Conservation (phyloP, 1,284 basidiomycete species). For the Leccinum angustisporum region DNA sequence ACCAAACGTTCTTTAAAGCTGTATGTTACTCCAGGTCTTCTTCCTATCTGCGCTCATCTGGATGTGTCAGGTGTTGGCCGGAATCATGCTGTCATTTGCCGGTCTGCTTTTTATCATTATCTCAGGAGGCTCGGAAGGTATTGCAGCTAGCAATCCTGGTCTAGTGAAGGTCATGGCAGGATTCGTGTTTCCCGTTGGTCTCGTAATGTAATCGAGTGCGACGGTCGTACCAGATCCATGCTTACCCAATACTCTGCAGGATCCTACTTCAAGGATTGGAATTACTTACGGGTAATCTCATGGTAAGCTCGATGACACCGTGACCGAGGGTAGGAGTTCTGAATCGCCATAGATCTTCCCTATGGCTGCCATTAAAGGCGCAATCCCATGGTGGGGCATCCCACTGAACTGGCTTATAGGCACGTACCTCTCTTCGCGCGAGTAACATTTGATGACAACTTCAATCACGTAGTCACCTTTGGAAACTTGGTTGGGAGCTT, state of each 20-base stretch:
- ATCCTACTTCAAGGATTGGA: constrained; percentile 71
- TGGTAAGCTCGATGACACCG: constrained; percentile 47
- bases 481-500: constrained; percentile 73
- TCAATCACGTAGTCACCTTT: constrained; percentile 56
- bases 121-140: constrained; percentile 53
- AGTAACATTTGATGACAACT: background rate
- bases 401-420: constrained; percentile 69
- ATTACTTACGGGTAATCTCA: constrained; percentile 54
- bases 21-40: constrained; percentile 39
- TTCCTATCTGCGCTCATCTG: constrained; percentile 1
- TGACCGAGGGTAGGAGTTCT: background rate
- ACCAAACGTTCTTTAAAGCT: constrained; percentile 66
- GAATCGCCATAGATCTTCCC: constrained; percentile 52
- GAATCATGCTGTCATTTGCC: constrained; percentile 71
- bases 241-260: constrained; percentile 40
- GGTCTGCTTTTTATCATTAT: constrained; percentile 65
- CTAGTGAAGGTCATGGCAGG: constrained; percentile 64
- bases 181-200: constrained; percentile 71
- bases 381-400: constrained; percentile 67
- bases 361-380: constrained; percentile 61
- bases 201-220: constrained; percentile 57
- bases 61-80: constrained; percentile 56
- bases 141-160: constrained; percentile 59
- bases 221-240: background rate
- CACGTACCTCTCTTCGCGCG: constrained; percentile 22